A percentile compares a stretch with the other conserved stretches of the same genome.
Conservation (phyloP, 352 stramenopile species). For the Globisporangium canariense region DNA sequence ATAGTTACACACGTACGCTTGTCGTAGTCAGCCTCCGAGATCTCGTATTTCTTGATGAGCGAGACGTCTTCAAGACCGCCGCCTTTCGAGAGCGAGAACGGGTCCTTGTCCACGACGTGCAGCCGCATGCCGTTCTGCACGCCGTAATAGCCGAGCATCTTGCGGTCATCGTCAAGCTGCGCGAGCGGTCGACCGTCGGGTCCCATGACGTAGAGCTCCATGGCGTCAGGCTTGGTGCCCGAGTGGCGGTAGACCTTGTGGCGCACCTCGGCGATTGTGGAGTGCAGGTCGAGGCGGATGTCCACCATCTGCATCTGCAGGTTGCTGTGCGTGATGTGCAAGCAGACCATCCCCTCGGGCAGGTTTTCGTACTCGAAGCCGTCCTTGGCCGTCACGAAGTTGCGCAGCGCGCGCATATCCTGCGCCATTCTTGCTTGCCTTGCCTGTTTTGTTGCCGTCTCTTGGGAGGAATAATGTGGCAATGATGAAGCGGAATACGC, state of each 20-base stretch:
- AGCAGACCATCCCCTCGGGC: constrained; percentile 85
- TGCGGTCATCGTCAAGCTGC: constrained; percentile 66
- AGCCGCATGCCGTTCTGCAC: constrained; percentile 91
- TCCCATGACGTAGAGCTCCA: constrained; percentile 68
- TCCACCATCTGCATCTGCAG: constrained; percentile 96
- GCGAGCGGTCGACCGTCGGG: constrained; percentile 44
- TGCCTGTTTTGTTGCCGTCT: constrained; percentile 8
- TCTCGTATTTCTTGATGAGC: constrained; percentile 97
- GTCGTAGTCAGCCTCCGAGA: constrained; percentile 98
- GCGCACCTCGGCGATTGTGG: constrained; percentile 88
- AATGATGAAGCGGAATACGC: background rate
- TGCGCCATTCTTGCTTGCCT: constrained; percentile 40
- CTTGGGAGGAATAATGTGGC: background rate
- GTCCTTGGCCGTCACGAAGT: constrained; percentile 86
- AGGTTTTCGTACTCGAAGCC: constrained; percentile 83
- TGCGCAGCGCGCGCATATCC: constrained; percentile 66
- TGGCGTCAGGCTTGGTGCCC: constrained; percentile 91
- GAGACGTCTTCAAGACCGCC: constrained; percentile 96
- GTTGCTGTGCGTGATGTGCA: constrained; percentile 98
- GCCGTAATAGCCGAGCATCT: constrained; percentile 92
- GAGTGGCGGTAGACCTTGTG: constrained; percentile 94
- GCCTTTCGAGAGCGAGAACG: constrained; percentile 92
- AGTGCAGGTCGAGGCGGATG: constrained; percentile 94
- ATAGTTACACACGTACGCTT: constrained; percentile 65
- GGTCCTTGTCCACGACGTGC: constrained; percentile 96